Base-by-base conservation (phyloP, 495 filamentous ascomycete species). In the Trichoderma virens region DNA sequence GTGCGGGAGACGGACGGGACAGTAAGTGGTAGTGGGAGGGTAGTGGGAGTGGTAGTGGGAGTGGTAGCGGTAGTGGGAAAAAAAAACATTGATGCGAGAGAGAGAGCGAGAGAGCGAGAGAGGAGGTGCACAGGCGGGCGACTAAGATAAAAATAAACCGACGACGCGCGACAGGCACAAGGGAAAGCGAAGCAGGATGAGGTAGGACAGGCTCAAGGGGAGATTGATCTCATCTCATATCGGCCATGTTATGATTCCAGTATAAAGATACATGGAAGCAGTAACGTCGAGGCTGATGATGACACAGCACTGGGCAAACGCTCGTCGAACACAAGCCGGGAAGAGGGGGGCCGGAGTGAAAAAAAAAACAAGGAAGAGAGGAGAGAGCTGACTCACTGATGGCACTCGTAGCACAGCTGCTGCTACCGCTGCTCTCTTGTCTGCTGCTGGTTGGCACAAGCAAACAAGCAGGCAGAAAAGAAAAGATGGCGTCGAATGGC, bases 1-100 rank as follows among this genome's bases (percentile, higher is more conserved):
- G 51, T 56, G 51, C 51, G 43, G 43, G 43, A 47, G 43, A 47
- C 16, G 43, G 43, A 47, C 43, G 20, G 43, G 56, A 9, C 56
- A 32, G 56, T 60, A 14, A 16, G 28, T 35, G 32, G 56, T 35
- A 31, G 56, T 20, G 47, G 47, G 16, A 5, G n/a, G n/a, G n/a
- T 5, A 54, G 6, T 60, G 56, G 56, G 32, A 60, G n/a, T n/a
- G 47, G 25, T 54, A 27, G n/a, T 5, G n/a, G 16, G n/a, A 54
- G n/a, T 27, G 16, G 47, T 5, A 18, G 47, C 5, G 47, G 47
- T 3, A 27, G 5, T 5, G n/a, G 25, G 47, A 20, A 27, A 20
- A 54, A 54, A 54, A 35, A 11, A 35, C 47, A 54, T 6, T n/a
- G n/a, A 54, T 59, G 54, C 20, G 8, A 3, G 54, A 7, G 4